Percentiles rank a stretch among this genome's conserved stretches.
Conservation (phyloP, 2,329 filamentous ascomycete species). For the Phaeosphaeriaceae sp. region DNA sequence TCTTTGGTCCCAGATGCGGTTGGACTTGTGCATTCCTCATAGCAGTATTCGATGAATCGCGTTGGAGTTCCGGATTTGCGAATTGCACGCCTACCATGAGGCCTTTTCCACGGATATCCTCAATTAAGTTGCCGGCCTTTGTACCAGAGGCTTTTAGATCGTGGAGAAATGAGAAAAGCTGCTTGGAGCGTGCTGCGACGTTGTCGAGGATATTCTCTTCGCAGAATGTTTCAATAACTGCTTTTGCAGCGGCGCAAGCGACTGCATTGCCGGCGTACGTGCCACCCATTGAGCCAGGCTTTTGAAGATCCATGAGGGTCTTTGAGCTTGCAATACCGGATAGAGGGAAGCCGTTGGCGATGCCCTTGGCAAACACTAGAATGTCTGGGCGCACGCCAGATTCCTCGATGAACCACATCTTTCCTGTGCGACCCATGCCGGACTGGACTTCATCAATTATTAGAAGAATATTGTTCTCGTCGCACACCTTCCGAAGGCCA, state of each 20-base stretch:
- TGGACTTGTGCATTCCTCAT: slow-evolving; percentile 17
- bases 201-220: slow-evolving; percentile 38
- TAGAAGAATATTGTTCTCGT: slow-evolving; percentile 53
- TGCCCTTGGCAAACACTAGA: slow-evolving; percentile 49
- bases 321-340: slow-evolving; percentile 36
- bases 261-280: slow-evolving; percentile 40
- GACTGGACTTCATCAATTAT: slow-evolving; percentile 54
- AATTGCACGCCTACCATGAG: slow-evolving; percentile 41
- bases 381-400: slow-evolving; percentile 53
- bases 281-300: slow-evolving; percentile 39
- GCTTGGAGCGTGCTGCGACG: slow-evolving; percentile 33
- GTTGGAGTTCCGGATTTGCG: slow-evolving; percentile 21
- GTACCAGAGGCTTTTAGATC: slow-evolving; percentile 30
- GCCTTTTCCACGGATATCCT: slow-evolving; percentile 35
- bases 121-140: slow-evolving; percentile 36
- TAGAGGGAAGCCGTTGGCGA: slow-evolving; percentile 39
- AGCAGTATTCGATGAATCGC: slow-evolving; percentile 28
- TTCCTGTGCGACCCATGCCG: slow-evolving; percentile 53
- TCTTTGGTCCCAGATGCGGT: slow-evolving; percentile 33
- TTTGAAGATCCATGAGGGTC: slow-evolving; percentile 35
- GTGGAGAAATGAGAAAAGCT: slow-evolving; percentile 33
- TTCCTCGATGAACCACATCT: slow-evolving; percentile 54
- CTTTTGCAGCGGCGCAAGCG: slow-evolving; percentile 36
- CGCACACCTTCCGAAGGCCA: slow-evolving; percentile 50
- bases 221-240: slow-evolving; percentile 31